These are phyloP conservation scores for Rhodotorula paludigena DNA, from an alignment of 768 basidiomycete species.

Conservation along the genomic window DNA sequence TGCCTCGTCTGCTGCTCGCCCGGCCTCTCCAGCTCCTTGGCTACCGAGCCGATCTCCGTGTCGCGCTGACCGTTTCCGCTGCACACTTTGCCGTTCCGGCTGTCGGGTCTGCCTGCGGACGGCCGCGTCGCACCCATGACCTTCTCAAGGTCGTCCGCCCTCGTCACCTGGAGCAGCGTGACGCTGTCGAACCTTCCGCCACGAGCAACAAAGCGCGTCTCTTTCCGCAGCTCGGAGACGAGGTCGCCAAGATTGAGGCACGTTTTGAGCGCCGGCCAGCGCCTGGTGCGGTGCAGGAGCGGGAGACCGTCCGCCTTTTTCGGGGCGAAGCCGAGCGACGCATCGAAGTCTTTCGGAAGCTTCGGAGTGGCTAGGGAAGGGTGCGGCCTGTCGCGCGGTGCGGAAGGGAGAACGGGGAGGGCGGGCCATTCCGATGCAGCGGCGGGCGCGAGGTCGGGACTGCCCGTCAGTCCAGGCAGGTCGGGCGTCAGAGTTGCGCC, in stretches of 20 bases:
- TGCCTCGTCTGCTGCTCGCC: neutral
- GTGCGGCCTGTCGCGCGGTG: neutral
- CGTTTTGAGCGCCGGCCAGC: slow-evolving; percentile 11
- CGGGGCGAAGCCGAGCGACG: neutral
- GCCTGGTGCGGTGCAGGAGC: slow-evolving; percentile 14
- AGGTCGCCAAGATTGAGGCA: slow-evolving; percentile 16
- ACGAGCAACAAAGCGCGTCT: slow-evolving; percentile 14
- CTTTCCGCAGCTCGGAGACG: slow-evolving; percentile 5
- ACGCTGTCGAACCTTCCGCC: slow-evolving; percentile 12
- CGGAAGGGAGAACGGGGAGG: too few species aligned
- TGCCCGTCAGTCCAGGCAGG: too few species aligned
- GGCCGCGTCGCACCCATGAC: neutral
- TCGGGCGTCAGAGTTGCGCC: neutral
- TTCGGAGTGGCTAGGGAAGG: neutral
- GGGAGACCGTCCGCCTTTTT: neutral
- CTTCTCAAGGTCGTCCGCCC: slow-evolving; percentile 13
- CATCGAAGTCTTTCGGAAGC: neutral
- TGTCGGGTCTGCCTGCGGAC: too few species aligned
- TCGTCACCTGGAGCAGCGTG: neutral
- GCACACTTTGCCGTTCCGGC: neutral
- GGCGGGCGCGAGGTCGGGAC: neutral
- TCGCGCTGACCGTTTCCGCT: too few species aligned
- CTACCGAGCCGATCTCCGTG: neutral
- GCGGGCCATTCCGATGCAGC: too few species aligned
- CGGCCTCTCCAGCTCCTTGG: neutral